Evolutionary conservation across 352 stramenopile species (phyloP), one percentile per base, ranked within the genome.

Genomic region (Phytophthora nicotianae): DNA sequence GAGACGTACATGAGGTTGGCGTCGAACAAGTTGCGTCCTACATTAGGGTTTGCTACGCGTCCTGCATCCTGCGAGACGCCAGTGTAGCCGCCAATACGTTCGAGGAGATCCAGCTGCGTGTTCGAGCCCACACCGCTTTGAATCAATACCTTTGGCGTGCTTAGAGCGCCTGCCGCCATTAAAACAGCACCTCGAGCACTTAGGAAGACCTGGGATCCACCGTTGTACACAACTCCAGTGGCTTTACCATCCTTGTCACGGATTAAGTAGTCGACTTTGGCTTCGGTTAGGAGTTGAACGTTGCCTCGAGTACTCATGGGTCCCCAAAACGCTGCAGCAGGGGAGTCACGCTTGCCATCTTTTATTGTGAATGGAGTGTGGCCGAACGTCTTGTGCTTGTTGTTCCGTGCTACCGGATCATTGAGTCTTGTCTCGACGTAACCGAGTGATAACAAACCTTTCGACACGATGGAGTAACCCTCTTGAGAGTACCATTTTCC

Each of bases 71-170:
- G 47, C 10, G 48, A 47, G 16, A 85, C 49, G 33, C 79, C 79
- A 14, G 41, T 67, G 50, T 79, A 83, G 19, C 66, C 54, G 6
- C 29, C 56, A n/a, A 45, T 55, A 23, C 32, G 38, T 33, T 69
- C 62, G 10, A 87, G 66, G 24, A 83, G 50, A 2, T 68, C 56
- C 7, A 96, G 72, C 48, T 91, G 75, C 19, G 78, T 58, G 13
- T 41, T 55, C 6, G 79, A 75, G 11, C 88, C 89, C 49, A 96
- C 75, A 19, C 86, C 88, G 56, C 66, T 86, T 62, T 90, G 73
- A 50, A 93, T 82, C 16, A 97, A 69, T 16, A 97, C 68, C 49
- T 95, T 90, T 16, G 89, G 87, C 6, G 86, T 91, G 26, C 74
- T 66, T 21, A 91, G 46, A 9, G 88, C 79, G 8, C 86, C 87